phyloP scores from a whole-genome alignment of 2,329 filamentous ascomycete species.

The Malbranchea cinnamomea region DNA sequence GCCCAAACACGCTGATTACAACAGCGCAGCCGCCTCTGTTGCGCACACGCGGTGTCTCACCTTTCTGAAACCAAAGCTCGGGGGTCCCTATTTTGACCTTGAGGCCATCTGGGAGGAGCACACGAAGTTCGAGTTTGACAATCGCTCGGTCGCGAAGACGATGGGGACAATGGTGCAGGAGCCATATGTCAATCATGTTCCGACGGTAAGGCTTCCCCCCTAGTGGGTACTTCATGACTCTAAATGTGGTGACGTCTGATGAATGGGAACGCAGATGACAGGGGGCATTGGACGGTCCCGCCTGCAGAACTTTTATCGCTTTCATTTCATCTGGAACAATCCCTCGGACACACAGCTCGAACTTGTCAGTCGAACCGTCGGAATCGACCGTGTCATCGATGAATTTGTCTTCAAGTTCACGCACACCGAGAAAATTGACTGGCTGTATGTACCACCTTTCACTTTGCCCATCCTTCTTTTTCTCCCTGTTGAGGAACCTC shows the following conservation, averaged over 20 bases:
- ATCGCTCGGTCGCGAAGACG: constrained; percentile 46
- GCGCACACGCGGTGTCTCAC: constrained; percentile 51
- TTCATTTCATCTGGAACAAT: constrained; percentile 65
- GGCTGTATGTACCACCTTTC: constrained; percentile 36
- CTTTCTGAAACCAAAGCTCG: constrained; percentile 48
- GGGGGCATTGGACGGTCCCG: constrained; percentile 53
- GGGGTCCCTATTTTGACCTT: constrained; percentile 56
- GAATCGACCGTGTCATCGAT: constrained; percentile 43
- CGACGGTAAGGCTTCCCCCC: constrained; percentile 29
- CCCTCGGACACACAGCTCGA: constrained; percentile 51
- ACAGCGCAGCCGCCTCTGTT: constrained; percentile 40
- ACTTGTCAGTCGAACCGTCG: constrained; percentile 42
- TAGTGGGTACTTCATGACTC: no score
- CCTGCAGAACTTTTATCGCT: constrained; percentile 52
- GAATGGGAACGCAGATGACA: constrained; percentile 41
- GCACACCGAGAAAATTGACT: constrained; percentile 40
- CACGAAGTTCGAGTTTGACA: constrained; percentile 54
- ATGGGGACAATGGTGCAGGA: constrained; percentile 16
- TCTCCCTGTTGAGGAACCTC: neutral
- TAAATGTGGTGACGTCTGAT: no score
- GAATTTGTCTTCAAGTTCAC: constrained; percentile 43
- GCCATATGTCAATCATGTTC: constrained; percentile 17
- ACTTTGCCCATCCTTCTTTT: constrained; percentile 3
- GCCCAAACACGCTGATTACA: constrained; percentile 37
- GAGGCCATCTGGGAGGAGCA: constrained; percentile 71